Evolutionary conservation across 305 asterid genomes (phyloP).

Genomic region (Plantago coronopus): DNA sequence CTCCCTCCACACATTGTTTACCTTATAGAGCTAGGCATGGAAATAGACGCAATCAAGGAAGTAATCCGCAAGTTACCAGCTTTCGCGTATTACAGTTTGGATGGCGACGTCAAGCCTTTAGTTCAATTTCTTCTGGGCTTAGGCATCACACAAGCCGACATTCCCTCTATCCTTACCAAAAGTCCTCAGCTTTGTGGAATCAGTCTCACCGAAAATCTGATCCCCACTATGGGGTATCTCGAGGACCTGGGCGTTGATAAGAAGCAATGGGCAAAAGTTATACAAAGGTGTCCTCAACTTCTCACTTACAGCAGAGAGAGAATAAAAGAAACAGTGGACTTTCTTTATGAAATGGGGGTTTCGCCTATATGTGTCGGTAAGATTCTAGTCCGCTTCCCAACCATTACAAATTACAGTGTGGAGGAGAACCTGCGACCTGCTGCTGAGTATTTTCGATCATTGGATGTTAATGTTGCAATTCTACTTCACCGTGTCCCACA

Average conservation of each 20-base stretch:
- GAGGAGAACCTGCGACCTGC: constrained; percentile 83
- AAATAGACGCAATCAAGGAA: constrained; percentile 57
- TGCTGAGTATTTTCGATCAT: constrained; percentile 61
- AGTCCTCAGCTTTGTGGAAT: constrained; percentile 97
- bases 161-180: constrained; percentile 62
- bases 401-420: constrained; percentile 76
- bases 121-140: constrained; percentile 81
- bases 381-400: constrained; percentile 73
- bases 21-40: constrained; percentile 90
- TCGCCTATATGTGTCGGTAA: constrained; percentile 73
- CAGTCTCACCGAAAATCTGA: constrained; percentile 77
- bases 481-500: constrained; percentile 78
- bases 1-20: constrained; percentile 71
- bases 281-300: constrained; percentile 79
- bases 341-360: constrained; percentile 81
- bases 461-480: constrained; percentile 64
- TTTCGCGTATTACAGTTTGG: constrained; percentile 84
- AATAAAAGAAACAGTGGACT: constrained; percentile 62
- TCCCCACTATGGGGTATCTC: constrained; percentile 82
- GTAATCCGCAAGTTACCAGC: constrained; percentile 84
- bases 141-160: constrained; percentile 63
- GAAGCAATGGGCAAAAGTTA: constrained; percentile 85
- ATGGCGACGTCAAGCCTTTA: constrained; percentile 80
- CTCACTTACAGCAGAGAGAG: constrained; percentile 83
- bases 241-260: constrained; percentile 83